Evolutionary conservation across 2,329 filamentous ascomycete genomes (phyloP).

Genomic region (Akanthomyces uredinophilus): DNA sequence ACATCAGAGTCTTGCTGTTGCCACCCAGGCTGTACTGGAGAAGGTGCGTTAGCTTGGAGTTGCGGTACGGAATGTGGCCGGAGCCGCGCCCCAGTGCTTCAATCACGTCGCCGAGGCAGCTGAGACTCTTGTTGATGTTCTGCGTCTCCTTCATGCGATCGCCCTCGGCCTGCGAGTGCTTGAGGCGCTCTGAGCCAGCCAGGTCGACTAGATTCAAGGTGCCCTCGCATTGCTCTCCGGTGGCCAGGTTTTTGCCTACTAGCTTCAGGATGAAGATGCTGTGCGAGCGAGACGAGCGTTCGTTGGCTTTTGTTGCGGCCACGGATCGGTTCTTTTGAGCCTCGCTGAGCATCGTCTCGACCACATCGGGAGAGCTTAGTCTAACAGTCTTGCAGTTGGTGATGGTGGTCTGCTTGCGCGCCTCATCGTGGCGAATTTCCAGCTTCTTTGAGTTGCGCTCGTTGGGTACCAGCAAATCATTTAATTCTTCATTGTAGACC

Average conservation of each 20-base stretch:
- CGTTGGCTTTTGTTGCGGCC: constrained; percentile 95
- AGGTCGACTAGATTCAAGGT: constrained; percentile 94
- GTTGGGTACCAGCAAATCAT: constrained; percentile 66
- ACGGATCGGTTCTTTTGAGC: constrained; percentile 86
- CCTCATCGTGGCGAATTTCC: constrained; percentile 81
- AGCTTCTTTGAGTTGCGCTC: constrained; percentile 68
- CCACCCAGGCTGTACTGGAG: constrained; percentile 92
- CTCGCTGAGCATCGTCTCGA: constrained; percentile 72
- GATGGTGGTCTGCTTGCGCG: constrained; percentile 75
- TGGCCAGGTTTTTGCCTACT: constrained; percentile 63
- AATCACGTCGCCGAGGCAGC: constrained; percentile 90
- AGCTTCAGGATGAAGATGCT: constrained; percentile 92
- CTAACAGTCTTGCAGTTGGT: constrained; percentile 72
- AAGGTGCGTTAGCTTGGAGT: constrained; percentile 94
- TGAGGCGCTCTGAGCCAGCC: constrained; percentile 85
- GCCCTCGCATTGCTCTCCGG: constrained; percentile 81
- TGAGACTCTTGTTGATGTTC: constrained; percentile 93
- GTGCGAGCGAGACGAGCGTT: constrained; percentile 88
- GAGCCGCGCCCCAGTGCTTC: constrained; percentile 82
- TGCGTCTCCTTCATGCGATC: constrained; percentile 90
- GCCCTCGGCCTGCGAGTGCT: constrained; percentile 80
- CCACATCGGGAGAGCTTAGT: constrained; percentile 73
- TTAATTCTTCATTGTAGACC: constrained; percentile 96
- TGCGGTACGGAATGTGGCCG: constrained; percentile 85
- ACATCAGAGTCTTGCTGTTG: constrained; percentile 97